A percentile compares a stretch with the other conserved stretches of the same genome.
These are phyloP conservation scores for Nakazawaea wyomingensis DNA, from an alignment of 805 yeast genomes.

Conservation along the genomic window DNA sequence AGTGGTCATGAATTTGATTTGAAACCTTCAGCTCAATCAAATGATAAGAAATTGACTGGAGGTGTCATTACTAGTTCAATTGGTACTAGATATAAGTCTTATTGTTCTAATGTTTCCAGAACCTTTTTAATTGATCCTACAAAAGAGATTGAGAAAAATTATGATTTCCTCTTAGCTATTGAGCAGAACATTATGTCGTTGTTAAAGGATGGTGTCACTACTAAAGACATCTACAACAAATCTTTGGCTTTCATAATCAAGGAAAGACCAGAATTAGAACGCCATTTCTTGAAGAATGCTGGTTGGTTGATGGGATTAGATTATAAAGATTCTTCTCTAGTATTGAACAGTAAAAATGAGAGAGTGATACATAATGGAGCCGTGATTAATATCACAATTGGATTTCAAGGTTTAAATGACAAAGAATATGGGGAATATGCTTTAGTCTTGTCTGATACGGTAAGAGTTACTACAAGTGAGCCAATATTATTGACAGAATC, in stretches of 20 bases:
- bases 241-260: conserved; percentile 55
- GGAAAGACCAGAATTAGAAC: conserved; percentile 60
- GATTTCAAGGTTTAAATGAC: conserved; percentile 60
- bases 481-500: conserved; percentile 69
- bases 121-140: conserved; percentile 90
- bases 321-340: conserved; percentile 72
- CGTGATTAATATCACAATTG: conserved; percentile 69
- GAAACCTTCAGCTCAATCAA: conserved; percentile 76
- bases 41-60: conserved; percentile 56
- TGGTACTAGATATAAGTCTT: conserved; percentile 82
- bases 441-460: conserved; percentile 74
- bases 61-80: conserved; percentile 81
- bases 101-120: conserved; percentile 83
- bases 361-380: conserved; percentile 66
- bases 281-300: conserved; percentile 65
- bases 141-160: conserved; percentile 68
- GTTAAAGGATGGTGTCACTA: conserved; percentile 63
- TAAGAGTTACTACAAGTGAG: conserved; percentile 57
- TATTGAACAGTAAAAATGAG: conserved; percentile 69
- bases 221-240: conserved; percentile 62
- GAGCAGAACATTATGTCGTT: conserved; percentile 59
- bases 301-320: conserved; percentile 91
- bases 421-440: conserved; percentile 58
- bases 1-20: conserved; percentile 84
- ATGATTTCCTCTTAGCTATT: conserved; percentile 66